Percentiles rank a stretch among this genome's conserved stretches.
phyloP scores from a whole-genome alignment of 371 early-diverging fungal genomes.

The Catenaria anguillulae region DNA sequence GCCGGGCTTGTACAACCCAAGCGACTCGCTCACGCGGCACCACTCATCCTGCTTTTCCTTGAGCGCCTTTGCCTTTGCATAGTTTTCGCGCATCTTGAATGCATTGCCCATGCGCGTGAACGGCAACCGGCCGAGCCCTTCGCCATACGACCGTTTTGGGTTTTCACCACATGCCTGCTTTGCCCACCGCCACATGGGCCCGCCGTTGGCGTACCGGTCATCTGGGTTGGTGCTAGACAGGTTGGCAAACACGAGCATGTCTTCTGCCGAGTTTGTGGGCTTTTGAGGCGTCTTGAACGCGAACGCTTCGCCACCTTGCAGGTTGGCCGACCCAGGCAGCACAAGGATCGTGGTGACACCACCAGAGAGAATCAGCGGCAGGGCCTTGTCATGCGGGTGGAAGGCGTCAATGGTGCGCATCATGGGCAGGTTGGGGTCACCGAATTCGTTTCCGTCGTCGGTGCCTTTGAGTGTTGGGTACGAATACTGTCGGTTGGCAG shows the following conservation, averaged over 20 bases:
- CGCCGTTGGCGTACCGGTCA: constrained; percentile 15
- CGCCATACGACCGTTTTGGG: constrained; percentile 34
- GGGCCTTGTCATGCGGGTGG: constrained; percentile 45
- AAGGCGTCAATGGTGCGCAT: constrained; percentile 43
- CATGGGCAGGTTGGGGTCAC: constrained; percentile 44
- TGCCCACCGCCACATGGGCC: constrained; percentile 53
- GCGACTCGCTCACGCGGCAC: constrained; percentile 32
- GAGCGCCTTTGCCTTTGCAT: constrained; percentile 37
- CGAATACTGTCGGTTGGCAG: too few species aligned
- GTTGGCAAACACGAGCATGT: constrained; percentile 47
- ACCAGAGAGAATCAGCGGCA: constrained; percentile 51
- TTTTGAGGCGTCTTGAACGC: constrained; percentile 46
- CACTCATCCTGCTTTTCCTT: constrained; percentile 53
- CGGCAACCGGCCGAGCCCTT: constrained; percentile 26
- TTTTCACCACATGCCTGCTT: constrained; percentile 83
- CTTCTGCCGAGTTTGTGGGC: constrained; percentile 38
- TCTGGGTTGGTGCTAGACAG: constrained; percentile 14
- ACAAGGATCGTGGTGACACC: constrained; percentile 63
- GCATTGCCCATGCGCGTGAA: constrained; percentile 51
- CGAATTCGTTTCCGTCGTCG: constrained; percentile 55
- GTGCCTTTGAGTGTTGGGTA: constrained; percentile 38
- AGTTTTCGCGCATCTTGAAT: constrained; percentile 46
- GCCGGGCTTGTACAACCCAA: constrained; percentile 14
- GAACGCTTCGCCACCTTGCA: constrained; percentile 69
- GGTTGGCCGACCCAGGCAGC: constrained; percentile 59